Base-by-base conservation (phyloP, 164 flowering plant genomes). In the Chimonanthus praecox region DNA sequence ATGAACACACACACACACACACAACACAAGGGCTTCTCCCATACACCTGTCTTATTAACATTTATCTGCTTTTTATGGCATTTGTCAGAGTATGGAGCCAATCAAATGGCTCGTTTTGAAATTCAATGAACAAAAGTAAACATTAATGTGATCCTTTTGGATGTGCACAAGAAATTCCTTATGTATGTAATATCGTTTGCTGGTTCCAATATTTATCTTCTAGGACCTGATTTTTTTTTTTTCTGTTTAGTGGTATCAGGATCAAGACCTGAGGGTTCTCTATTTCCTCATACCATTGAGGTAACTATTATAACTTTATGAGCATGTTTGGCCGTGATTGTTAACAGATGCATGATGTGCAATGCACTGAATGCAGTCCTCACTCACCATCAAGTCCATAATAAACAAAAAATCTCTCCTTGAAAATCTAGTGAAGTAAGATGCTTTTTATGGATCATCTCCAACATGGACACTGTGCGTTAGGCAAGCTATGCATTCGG, bases 241-340 rank as follows among this genome's bases (percentile, higher is more conserved):
- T 4, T 63, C 44, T 9, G 11, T 63, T 63, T 63, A 10, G 21
- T 63, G 33, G 33, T 43, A 58, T 74, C 81, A 84, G 83, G 81
- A 51, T 75, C 85, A 71, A 79, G 77, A 73, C 69, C 79, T 4
- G 82, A 62, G 49, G 50, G 78, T 47, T 67, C 83, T 61, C 64
- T 69, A 69, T 68, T 77, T 71, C 83, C 82, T 20, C 77, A 18
- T 46, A 71, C 76, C 2, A 60, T 69, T 15, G 83, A 80, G 86
- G 86, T 84, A 71, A 71, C 46, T 66, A 9, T n/a, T 62, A 16
- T 20, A 58, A 47, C 67, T 61, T 71, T 71, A 2, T 63, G 64
- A n/a, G 60, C n/a, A 2, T 54, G 60, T 54, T 54, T 13, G 60
- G 16, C 8, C 8, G 3, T 54, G 60, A 54, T 54, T 11, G 16